phyloP scores from a whole-genome alignment of 192 early-diverging fungal genomes.

The Coemansia sp. region DNA sequence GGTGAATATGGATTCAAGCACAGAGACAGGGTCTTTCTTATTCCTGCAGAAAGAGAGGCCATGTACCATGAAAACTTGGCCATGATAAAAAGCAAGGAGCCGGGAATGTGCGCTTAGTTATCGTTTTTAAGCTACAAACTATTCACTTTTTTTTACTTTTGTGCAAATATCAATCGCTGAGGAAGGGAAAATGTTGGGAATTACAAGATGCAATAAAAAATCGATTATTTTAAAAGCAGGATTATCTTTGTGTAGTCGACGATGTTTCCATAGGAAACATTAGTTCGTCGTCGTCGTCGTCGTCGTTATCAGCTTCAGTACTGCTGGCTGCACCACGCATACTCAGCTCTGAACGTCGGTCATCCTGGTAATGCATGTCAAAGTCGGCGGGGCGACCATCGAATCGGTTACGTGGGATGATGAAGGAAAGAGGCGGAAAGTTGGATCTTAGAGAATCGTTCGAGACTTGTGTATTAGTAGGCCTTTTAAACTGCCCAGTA shows the following conservation, averaged over 20 bases:
- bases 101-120: background rate
- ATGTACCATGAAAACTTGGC: background rate
- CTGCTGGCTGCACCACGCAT: background rate
- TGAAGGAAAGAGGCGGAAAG: constrained; percentile 51
- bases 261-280: constrained; percentile 55
- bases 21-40: background rate
- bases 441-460: constrained; percentile 34
- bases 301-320: background rate
- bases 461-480: background rate
- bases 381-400: constrained; percentile 7
- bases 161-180: background rate
- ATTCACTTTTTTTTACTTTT: too few species aligned
- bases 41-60: background rate
- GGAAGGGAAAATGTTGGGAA: too few species aligned
- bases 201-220: background rate
- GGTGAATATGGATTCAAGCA: background rate
- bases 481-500: background rate
- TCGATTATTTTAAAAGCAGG: background rate
- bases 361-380: background rate
- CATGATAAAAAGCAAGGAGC: background rate
- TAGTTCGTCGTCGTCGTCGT: constrained; percentile 41
- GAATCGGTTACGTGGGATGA: constrained; percentile 39
- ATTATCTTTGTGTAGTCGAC: background rate
- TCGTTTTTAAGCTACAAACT: background rate
- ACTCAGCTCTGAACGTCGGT: background rate